Conservation (phyloP, 2,329 filamentous ascomycete genomes). For the Alternaria dauci region DNA sequence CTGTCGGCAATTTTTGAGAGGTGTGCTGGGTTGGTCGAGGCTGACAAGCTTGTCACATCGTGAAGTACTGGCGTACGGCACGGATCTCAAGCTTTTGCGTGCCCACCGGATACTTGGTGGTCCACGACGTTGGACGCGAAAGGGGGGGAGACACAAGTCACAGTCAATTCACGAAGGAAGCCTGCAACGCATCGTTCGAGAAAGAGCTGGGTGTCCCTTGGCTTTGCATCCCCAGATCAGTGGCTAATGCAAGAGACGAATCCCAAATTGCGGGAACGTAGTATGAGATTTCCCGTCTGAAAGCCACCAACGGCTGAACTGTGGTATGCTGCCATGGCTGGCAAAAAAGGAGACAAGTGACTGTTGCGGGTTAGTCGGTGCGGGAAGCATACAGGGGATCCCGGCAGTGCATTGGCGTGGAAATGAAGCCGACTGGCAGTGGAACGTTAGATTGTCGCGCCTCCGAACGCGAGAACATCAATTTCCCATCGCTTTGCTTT, state of each 20-base stretch:
- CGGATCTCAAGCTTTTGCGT: slow-evolving; percentile 21
- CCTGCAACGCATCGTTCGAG: not conserved
- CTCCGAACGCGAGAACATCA: slow-evolving; percentile 4
- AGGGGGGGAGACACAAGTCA: slow-evolving; percentile 1
- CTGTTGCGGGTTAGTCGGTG: slow-evolving; percentile 7
- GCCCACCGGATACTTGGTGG: slow-evolving; percentile 14
- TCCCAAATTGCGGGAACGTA: slow-evolving; percentile 2
- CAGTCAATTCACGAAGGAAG: slow-evolving; percentile 3
- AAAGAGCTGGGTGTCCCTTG: not conserved
- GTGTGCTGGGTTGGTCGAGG: slow-evolving; percentile 13
- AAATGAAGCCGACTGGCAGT: slow-evolving; percentile 22
- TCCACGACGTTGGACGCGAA: slow-evolving; percentile 5
- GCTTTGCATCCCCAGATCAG: slow-evolving; percentile 8
- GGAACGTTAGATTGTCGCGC: slow-evolving; percentile 3
- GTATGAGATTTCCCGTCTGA: slow-evolving; percentile 16
- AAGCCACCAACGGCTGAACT: slow-evolving; percentile 24
- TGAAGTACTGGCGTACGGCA: slow-evolving; percentile 16
- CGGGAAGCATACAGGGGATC: slow-evolving; percentile 13
- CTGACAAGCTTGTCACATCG: slow-evolving; percentile 18
- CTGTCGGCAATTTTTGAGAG: slow-evolving; percentile 1
- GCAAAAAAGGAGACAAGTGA: slow-evolving; percentile 12
- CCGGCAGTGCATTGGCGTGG: slow-evolving; percentile 22
- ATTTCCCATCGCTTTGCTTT: slow-evolving; percentile 4
- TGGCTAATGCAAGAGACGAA: slow-evolving; percentile 13
- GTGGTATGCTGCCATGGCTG: slow-evolving; percentile 14